A percentile compares a stretch with the other conserved stretches of the same genome.
These are phyloP conservation scores for Carallia brachiata DNA, from an alignment of 345 rosid genomes.

Conservation along the genomic window DNA sequence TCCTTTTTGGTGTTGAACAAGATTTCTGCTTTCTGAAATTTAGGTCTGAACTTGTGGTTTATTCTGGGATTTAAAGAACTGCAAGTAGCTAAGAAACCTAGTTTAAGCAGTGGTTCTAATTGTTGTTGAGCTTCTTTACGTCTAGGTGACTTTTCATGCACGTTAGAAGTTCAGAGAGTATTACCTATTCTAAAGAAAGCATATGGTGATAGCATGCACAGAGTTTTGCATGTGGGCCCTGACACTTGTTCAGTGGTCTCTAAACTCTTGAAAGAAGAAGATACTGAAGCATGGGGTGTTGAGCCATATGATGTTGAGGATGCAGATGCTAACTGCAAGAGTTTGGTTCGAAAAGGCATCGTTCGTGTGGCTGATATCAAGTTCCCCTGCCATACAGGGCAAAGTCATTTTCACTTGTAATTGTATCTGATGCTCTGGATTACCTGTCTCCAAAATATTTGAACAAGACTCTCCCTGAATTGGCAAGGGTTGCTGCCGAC, in stretches of 20 bases:
- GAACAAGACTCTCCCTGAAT: conserved; percentile 88
- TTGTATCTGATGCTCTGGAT: conserved; percentile 90
- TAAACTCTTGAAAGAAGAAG: conserved; percentile 71
- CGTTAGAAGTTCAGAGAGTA: conserved; percentile 75
- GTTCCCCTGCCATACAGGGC: conserved; percentile 81
- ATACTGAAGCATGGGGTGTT: conserved; percentile 96
- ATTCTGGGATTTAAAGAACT: background rate
- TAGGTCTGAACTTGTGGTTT: background rate
- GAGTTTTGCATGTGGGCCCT: conserved; percentile 94
- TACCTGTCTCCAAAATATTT: conserved; percentile 93
- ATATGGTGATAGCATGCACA: conserved; percentile 86
- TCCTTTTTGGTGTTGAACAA: too few species aligned
- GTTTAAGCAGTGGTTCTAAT: background rate
- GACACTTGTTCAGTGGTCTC: conserved; percentile 92
- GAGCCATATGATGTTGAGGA: conserved; percentile 98
- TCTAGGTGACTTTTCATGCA: conserved; percentile 81
- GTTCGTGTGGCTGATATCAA: conserved; percentile 93
- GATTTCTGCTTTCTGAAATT: too few species aligned
- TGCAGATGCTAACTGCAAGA: conserved; percentile 79
- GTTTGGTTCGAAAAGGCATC: conserved; percentile 70
- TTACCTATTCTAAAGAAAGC: conserved; percentile 73
- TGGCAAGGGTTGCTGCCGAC: conserved; percentile 85
- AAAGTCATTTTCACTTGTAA: conserved; percentile 87
- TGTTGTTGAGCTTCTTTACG: background rate
- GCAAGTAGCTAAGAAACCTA: background rate